phyloP scores from a whole-genome alignment of 257 asterid genomes.

The Primulina eburnea region DNA sequence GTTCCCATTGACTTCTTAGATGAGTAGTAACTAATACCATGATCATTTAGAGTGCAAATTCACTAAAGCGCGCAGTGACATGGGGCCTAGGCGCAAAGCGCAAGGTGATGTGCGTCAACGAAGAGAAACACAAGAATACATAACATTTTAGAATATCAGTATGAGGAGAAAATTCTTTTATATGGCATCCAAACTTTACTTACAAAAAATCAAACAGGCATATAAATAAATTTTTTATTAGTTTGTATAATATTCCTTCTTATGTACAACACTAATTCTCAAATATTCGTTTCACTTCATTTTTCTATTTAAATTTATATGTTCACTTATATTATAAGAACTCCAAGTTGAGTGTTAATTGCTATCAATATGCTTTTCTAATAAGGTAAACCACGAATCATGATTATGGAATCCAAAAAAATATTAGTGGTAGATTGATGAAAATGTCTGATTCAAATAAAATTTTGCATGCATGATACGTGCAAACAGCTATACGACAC shows the following conservation, averaged over 20 bases:
- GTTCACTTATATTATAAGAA: neutral
- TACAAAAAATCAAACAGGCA: neutral
- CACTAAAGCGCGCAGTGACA: neutral
- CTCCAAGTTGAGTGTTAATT: neutral
- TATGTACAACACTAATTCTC: neutral
- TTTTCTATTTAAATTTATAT: no score
- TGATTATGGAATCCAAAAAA: no score
- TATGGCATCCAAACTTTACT: neutral
- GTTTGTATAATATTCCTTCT: neutral
- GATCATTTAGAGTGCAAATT: neutral
- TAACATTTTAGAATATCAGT: neutral
- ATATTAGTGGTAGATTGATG: neutral
- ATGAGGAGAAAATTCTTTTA: neutral
- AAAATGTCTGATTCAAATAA: neutral
- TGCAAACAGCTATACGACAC: neutral
- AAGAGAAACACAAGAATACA: neutral
- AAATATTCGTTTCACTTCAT: neutral
- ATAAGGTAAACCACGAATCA: neutral
- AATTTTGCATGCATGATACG: no score
- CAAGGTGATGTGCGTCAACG: neutral
- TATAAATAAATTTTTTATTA: no score
- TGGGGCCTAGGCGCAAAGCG: neutral
- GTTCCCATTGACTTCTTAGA: neutral
- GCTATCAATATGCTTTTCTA: neutral
- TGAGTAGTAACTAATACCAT: neutral